Conservation (phyloP, 768 basidiomycete genomes). For the Mycena albidolilacea region DNA sequence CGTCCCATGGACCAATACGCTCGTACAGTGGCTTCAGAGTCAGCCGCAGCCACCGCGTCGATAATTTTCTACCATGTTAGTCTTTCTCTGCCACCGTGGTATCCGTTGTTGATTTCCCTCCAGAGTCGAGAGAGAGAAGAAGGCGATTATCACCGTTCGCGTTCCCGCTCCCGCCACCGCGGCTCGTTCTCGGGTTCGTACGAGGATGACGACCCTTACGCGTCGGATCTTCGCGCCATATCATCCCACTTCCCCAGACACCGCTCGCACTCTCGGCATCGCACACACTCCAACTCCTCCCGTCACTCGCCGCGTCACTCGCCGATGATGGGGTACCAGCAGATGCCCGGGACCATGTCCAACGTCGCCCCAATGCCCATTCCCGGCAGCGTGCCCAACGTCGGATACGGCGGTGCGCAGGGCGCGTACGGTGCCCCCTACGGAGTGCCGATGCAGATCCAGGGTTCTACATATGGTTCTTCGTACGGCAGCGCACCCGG, state of each 20-base stretch:
- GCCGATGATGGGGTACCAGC: constrained; percentile 44
- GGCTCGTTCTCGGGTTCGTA: constrained; percentile 40
- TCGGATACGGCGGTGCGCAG: constrained; percentile 11
- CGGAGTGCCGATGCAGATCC: constrained; percentile 34
- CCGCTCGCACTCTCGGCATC: constrained; percentile 47
- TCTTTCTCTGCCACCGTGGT: not conserved
- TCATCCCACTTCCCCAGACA: constrained; percentile 26
- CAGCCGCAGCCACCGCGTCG: constrained; percentile 78
- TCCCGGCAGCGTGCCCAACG: constrained; percentile 14
- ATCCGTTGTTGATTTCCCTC: constrained; percentile 14
- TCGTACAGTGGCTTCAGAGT: constrained; percentile 68
- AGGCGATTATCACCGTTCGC: constrained; percentile 48
- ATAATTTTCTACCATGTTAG: constrained; percentile 70
- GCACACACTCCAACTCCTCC: constrained; percentile 51
- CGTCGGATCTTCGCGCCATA: constrained; percentile 48
- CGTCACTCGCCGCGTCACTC: constrained; percentile 19
- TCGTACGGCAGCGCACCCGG: constrained; percentile 27
- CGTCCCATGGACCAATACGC: constrained; percentile 62
- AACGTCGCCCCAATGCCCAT: constrained; percentile 27
- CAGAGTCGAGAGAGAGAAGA: constrained; percentile 54
- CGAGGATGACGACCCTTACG: constrained; percentile 55
- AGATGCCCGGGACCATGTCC: constrained; percentile 35
- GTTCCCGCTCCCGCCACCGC: constrained; percentile 49
- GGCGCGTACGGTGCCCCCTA: constrained; percentile 22
- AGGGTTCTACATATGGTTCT: constrained; percentile 32